phyloP scores from a whole-genome alignment of 2,329 filamentous ascomycete genomes.

The Ceratocystis ficicola region DNA sequence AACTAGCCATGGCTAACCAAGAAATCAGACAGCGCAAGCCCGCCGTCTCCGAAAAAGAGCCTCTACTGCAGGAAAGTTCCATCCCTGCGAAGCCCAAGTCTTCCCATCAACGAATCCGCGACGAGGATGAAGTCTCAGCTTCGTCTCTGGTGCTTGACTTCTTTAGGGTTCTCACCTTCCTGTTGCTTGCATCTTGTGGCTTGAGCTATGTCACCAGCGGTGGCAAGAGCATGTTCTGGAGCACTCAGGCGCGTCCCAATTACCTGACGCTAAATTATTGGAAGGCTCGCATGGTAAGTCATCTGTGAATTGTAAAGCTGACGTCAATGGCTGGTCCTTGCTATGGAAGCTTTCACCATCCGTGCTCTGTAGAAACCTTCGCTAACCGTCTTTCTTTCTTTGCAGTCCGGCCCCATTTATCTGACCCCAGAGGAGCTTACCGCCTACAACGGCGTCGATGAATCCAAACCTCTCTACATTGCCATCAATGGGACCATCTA shows the following conservation, averaged over 20 bases:
- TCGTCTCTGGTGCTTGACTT: slow-evolving; percentile 48
- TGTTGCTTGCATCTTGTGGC: slow-evolving; percentile 52
- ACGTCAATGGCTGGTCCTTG: background rate
- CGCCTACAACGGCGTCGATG: slow-evolving; percentile 65
- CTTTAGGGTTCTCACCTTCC: slow-evolving; percentile 54
- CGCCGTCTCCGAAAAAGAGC: background rate
- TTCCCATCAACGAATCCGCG: slow-evolving; percentile 27
- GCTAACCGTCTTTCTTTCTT: slow-evolving; percentile 27
- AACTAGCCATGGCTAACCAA: slow-evolving; percentile 10
- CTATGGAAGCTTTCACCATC: background rate
- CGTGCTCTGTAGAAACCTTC: background rate
- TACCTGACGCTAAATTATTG: slow-evolving; percentile 48
- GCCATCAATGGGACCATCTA: slow-evolving; percentile 80
- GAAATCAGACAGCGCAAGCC: slow-evolving; percentile 21
- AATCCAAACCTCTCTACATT: slow-evolving; percentile 69
- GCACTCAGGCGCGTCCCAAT: slow-evolving; percentile 46
- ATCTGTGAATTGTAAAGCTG: background rate
- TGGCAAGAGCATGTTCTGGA: slow-evolving; percentile 60
- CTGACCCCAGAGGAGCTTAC: slow-evolving; percentile 66
- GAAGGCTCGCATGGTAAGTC: slow-evolving; percentile 48
- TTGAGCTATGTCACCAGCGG: slow-evolving; percentile 66
- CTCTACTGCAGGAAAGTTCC: background rate
- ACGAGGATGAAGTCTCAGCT: slow-evolving; percentile 48
- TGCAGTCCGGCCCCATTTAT: slow-evolving; percentile 46
- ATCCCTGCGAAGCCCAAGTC: slow-evolving; percentile 20